Conservation (phyloP, 805 yeast genomes). For the Tetrapisispora iriomotensis region DNA sequence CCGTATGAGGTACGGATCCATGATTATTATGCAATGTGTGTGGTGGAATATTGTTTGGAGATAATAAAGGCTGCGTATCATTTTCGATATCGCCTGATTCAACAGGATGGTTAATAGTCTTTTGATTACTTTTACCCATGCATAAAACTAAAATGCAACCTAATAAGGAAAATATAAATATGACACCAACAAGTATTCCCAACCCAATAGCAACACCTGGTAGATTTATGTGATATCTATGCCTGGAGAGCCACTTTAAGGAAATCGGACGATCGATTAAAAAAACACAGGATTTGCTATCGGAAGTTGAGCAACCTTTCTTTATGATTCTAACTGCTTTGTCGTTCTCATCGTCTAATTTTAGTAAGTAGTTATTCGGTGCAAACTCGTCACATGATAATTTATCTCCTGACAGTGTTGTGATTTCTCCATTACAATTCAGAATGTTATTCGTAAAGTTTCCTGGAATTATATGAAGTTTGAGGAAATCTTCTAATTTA, state of each 20-base stretch:
- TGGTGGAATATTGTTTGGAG: background rate
- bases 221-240: slow-evolving; percentile 46
- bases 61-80: background rate
- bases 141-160: slow-evolving; percentile 8
- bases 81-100: background rate
- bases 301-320: slow-evolving; percentile 48
- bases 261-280: slow-evolving; percentile 60
- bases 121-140: background rate
- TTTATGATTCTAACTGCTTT: slow-evolving; percentile 50
- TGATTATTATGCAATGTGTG: background rate
- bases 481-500: slow-evolving; percentile 45
- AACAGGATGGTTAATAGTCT: background rate
- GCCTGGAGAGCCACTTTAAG: slow-evolving; percentile 49
- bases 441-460: slow-evolving; percentile 39
- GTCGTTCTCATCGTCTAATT: slow-evolving; percentile 39
- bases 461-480: slow-evolving; percentile 60
- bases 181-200: slow-evolving; percentile 55
- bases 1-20: background rate
- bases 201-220: slow-evolving; percentile 60
- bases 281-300: slow-evolving; percentile 42
- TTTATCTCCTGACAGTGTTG: slow-evolving; percentile 36
- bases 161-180: slow-evolving; percentile 19
- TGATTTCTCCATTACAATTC: slow-evolving; percentile 38
- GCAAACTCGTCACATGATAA: slow-evolving; percentile 36
- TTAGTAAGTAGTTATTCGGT: slow-evolving; percentile 31